A percentile compares a stretch with the other conserved stretches of the same genome.
These are phyloP conservation scores for Puccinellia tenuiflora DNA, from an alignment of 176 grass and related monocot species.

Conservation along the genomic window DNA sequence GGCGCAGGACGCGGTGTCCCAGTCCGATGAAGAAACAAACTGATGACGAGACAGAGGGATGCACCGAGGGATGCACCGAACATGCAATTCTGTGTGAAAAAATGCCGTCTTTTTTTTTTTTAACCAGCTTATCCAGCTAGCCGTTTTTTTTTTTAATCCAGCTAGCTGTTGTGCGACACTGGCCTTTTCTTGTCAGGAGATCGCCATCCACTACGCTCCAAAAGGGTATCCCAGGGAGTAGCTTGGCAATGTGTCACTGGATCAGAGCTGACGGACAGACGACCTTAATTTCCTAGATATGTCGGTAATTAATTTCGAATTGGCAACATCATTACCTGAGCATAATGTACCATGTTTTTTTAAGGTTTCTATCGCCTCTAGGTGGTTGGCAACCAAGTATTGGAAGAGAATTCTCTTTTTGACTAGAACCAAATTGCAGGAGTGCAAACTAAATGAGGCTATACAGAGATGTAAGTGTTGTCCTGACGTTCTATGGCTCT, in stretches of 20 bases:
- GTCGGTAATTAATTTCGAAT: background rate
- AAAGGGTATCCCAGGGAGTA: slow-evolving; percentile 33
- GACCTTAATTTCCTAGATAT: background rate
- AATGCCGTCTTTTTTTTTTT: background rate
- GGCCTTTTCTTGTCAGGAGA: background rate
- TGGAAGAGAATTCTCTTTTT: background rate
- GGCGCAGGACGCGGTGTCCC: background rate
- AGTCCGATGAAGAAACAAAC: background rate
- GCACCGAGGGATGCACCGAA: background rate
- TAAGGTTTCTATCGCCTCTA: background rate
- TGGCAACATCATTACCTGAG: background rate
- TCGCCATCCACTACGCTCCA: slow-evolving; percentile 31
- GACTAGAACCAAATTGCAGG: background rate
- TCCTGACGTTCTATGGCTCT: background rate
- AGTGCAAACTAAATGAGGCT: background rate
- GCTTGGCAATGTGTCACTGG: slow-evolving; percentile 19
- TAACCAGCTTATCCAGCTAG: background rate
- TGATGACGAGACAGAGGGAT: background rate
- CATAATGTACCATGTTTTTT: background rate
- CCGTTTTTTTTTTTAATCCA: background rate
- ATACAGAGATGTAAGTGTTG: background rate
- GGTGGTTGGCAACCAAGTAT: background rate
- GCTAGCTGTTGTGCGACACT: background rate
- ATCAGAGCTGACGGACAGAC: slow-evolving; percentile 1
- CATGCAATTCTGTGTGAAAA: slow-evolving; percentile 21